A percentile compares a stretch with the other conserved stretches of the same genome.
These are phyloP conservation scores for Delonix regia DNA, from an alignment of 306 rosid genomes.

Conservation along the genomic window DNA sequence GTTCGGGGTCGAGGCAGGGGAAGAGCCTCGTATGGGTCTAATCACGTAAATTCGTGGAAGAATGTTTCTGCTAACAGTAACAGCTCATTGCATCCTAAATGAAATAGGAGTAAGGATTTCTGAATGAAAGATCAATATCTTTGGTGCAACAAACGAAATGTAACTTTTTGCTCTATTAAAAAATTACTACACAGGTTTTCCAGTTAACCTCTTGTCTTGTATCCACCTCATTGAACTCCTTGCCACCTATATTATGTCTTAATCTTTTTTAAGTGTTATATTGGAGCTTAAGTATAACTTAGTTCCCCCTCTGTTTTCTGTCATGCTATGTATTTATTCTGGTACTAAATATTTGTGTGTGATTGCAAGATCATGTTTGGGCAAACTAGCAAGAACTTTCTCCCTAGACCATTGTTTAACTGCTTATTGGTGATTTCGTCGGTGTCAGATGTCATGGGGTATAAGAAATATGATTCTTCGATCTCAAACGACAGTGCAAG, in stretches of 20 bases:
- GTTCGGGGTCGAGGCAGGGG: constrained; percentile 17
- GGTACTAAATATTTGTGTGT: not conserved
- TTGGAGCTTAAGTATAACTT: constrained; percentile 16
- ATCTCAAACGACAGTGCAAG: not conserved
- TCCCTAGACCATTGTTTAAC: not conserved
- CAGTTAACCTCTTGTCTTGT: too few relatives aligned
- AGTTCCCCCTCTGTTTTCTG: constrained; percentile 2
- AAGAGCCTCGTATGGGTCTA: not conserved
- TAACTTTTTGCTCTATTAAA: not conserved
- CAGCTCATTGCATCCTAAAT: not conserved
- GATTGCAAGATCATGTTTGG: not conserved
- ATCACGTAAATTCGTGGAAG: constrained; percentile 8
- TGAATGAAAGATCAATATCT: not conserved
- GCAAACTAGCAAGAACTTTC: not conserved
- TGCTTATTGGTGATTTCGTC: not conserved
- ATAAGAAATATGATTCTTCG: too few relatives aligned
- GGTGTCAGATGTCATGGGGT: not conserved
- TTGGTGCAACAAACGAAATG: not conserved
- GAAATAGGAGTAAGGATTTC: not conserved
- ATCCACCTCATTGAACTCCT: too few relatives aligned
- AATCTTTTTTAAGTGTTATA: not conserved
- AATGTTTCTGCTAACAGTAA: not conserved
- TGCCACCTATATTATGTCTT: too few relatives aligned
- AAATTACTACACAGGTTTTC: not conserved
- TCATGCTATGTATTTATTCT: not conserved